Evolutionary conservation across 1,284 basidiomycete species (phyloP).

Genomic region (Athelia sp.): DNA sequence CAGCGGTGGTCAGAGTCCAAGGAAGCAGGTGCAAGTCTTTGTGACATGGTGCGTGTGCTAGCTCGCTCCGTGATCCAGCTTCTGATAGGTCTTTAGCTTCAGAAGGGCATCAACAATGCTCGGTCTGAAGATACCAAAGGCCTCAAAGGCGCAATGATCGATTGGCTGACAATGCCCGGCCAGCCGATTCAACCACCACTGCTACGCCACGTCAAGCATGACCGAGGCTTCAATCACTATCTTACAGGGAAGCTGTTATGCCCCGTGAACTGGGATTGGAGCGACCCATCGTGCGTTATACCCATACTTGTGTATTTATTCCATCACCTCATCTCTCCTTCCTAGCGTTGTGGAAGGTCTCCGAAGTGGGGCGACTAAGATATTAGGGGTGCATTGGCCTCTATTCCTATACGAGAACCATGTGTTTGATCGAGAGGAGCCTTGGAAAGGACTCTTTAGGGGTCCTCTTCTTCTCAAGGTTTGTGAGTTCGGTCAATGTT

Average conservation of each 20-base stretch:
- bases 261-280: conserved; percentile 5
- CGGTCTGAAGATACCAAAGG: conserved; percentile 8
- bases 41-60: not conserved
- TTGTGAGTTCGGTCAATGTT: not conserved
- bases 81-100: not conserved
- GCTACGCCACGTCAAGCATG: conserved; percentile 2
- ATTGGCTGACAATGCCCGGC: not conserved
- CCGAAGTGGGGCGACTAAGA: not conserved
- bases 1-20: not conserved
- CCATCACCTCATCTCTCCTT: not conserved
- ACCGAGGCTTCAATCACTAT: conserved; percentile 4
- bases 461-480: not conserved
- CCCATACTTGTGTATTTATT: not conserved
- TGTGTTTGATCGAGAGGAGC: not conserved
- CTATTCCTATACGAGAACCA: not conserved
- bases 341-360: not conserved
- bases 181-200: conserved; percentile 6
- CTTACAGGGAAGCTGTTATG: conserved; percentile 6
- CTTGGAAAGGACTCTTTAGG: not conserved
- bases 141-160: conserved; percentile 4
- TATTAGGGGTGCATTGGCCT: not conserved
- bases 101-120: conserved; percentile 2
- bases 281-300: conserved; percentile 1
- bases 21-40: not conserved
- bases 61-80: not conserved